Evolutionary conservation across 1,139 yeast species (phyloP).

Genomic region (Taiozyma onychis): DNA sequence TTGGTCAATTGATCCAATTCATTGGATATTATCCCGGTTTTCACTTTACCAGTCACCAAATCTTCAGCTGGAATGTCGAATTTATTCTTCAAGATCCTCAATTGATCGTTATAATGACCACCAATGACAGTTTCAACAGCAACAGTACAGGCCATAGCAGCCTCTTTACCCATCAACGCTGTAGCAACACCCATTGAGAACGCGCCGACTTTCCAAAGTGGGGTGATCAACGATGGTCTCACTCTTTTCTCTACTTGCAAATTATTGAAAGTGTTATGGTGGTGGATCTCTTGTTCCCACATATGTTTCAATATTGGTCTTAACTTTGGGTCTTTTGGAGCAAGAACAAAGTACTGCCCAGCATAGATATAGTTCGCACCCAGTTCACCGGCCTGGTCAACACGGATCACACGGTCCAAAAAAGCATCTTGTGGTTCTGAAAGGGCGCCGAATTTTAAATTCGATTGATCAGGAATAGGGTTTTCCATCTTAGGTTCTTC

Average conservation of each 20-base stretch:
- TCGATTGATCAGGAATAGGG: background rate
- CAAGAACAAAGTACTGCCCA: slow-evolving; percentile 81
- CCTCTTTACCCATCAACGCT: slow-evolving; percentile 83
- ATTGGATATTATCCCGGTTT: slow-evolving; percentile 32
- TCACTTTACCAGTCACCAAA: slow-evolving; percentile 32
- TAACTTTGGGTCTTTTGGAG: slow-evolving; percentile 63
- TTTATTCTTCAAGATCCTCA: slow-evolving; percentile 66
- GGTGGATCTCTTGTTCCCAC: slow-evolving; percentile 98
- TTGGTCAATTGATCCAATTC: slow-evolving; percentile 57
- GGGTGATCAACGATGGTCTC: slow-evolving; percentile 86
- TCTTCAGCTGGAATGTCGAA: slow-evolving; percentile 43
- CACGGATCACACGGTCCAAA: slow-evolving; percentile 74
- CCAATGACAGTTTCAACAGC: slow-evolving; percentile 99
- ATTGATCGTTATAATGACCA: slow-evolving; percentile 87
- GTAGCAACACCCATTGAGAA: slow-evolving; percentile 82
- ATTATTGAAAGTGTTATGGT: slow-evolving; percentile 76
- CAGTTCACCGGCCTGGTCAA: slow-evolving; percentile 98
- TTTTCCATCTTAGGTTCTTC: background rate
- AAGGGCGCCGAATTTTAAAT: slow-evolving; percentile 24
- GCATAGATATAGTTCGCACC: slow-evolving; percentile 93
- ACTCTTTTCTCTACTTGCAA: slow-evolving; percentile 75
- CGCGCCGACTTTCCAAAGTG: slow-evolving; percentile 92
- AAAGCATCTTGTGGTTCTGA: slow-evolving; percentile 62
- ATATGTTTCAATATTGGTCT: slow-evolving; percentile 77
- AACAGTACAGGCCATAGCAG: slow-evolving; percentile 99